Evolutionary conservation across 2,329 filamentous ascomycete genomes (phyloP).

Genomic region (Graphilbum ipis-grandicollis): DNA sequence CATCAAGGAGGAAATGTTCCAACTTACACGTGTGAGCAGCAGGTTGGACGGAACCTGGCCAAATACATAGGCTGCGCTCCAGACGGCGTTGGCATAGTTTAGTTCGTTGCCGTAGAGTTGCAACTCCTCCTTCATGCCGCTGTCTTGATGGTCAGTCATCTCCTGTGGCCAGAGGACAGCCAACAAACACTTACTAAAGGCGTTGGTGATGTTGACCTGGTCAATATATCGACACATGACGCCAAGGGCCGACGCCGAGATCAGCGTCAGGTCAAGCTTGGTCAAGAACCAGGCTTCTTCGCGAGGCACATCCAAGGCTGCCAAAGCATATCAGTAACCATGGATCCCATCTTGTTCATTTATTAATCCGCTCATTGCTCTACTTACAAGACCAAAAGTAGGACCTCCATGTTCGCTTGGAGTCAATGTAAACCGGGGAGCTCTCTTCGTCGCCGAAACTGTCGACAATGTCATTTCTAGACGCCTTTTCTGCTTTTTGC

Average conservation of each 20-base stretch:
- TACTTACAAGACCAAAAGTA: conserved; percentile 13
- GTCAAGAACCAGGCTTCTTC: conserved; percentile 13
- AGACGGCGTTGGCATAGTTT: conserved; percentile 25
- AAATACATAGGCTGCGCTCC: conserved; percentile 15
- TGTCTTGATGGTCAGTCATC: too few species aligned
- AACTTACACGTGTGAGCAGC: conserved; percentile 13
- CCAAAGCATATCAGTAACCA: not conserved
- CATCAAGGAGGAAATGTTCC: too few species aligned
- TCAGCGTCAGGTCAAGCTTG: conserved; percentile 13
- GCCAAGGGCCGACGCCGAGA: conserved; percentile 11
- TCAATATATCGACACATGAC: conserved; percentile 14
- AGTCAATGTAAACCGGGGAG: too few species aligned
- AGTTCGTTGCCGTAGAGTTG: conserved; percentile 15
- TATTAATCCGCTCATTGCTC: too few species aligned
- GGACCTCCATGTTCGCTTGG: conserved; percentile 21
- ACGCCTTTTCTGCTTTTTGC: too few species aligned
- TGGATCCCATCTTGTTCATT: not conserved
- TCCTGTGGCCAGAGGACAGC: too few species aligned
- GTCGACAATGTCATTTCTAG: too few species aligned
- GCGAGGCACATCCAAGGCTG: conserved; percentile 12
- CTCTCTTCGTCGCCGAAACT: too few species aligned
- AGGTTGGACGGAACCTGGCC: conserved; percentile 29
- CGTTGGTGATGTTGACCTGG: conserved; percentile 14
- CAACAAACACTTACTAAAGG: conserved; percentile 13
- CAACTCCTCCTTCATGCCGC: conserved; percentile 16